These are phyloP conservation scores for Plasmodium blacklocki DNA, from an alignment of 169 alveolate species.

Conservation along the genomic window DNA sequence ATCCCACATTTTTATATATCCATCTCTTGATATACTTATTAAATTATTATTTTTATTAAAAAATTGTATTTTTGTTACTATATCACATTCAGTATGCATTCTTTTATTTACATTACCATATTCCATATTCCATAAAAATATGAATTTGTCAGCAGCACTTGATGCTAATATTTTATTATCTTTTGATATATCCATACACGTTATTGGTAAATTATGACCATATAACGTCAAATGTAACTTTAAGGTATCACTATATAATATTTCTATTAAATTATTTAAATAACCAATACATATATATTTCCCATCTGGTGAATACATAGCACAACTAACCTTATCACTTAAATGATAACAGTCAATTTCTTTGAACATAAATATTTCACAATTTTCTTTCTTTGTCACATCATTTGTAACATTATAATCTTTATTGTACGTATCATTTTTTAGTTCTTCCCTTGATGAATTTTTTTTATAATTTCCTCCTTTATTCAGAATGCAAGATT, in stretches of 20 bases:
- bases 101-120: conserved; percentile 88
- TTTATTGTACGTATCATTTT: too few species aligned
- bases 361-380: conserved; percentile 14
- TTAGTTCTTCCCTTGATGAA: neutral
- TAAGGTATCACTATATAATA: conserved; percentile 86
- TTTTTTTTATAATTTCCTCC: neutral
- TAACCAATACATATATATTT: conserved; percentile 85
- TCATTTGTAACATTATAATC: neutral
- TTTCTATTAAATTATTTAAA: conserved; percentile 86
- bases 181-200: conserved; percentile 86
- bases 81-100: conserved; percentile 80
- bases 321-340: conserved; percentile 78
- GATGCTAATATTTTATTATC: conserved; percentile 89
- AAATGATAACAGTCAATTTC: conserved; percentile 60
- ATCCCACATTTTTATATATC: conserved; percentile 87
- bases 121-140: conserved; percentile 91
- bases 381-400: neutral
- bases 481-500: neutral
- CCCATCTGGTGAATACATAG: conserved; percentile 82
- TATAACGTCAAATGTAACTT: conserved; percentile 88
- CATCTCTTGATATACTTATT: conserved; percentile 84
- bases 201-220: conserved; percentile 92
- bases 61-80: conserved; percentile 49
- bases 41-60: conserved; percentile 71
- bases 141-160: conserved; percentile 87